Conservation (phyloP, 2,329 filamentous ascomycete species). For the Penicillium sp. region DNA sequence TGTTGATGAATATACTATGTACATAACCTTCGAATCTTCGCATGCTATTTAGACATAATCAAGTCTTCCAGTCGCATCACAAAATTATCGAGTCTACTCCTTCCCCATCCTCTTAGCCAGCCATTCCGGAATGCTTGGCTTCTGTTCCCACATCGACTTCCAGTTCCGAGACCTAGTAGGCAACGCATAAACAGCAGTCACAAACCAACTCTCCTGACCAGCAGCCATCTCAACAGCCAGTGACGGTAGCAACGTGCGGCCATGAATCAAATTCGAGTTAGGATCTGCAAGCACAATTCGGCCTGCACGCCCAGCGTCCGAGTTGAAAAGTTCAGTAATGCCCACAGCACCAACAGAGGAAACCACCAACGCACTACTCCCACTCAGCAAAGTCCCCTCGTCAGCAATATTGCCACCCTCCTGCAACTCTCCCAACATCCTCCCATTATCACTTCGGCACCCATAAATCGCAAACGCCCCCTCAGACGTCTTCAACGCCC, state of each 20-base stretch:
- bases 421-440: conserved; percentile 49
- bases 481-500: conserved; percentile 69
- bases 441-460: conserved; percentile 59
- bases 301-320: conserved; percentile 25
- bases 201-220: conserved; percentile 64
- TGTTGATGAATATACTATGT: too few relatives aligned
- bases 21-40: neutral
- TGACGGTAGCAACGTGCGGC: conserved; percentile 69
- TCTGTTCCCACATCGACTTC: conserved; percentile 61
- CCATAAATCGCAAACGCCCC: conserved; percentile 71
- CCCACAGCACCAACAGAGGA: conserved; percentile 54
- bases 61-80: neutral
- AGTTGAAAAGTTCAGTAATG: conserved; percentile 41
- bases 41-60: neutral
- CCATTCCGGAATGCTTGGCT: conserved; percentile 62
- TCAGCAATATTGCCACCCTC: neutral
- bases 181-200: conserved; percentile 70
- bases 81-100: neutral
- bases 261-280: conserved; percentile 64
- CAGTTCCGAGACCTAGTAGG: conserved; percentile 55
- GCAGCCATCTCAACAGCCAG: conserved; percentile 62
- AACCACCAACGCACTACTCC: conserved; percentile 42
- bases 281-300: neutral
- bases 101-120: conserved; percentile 30
- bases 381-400: conserved; percentile 36